These are phyloP conservation scores for Paramecium bursaria DNA, from an alignment of 73 alveolate genomes.

Conservation along the genomic window DNA sequence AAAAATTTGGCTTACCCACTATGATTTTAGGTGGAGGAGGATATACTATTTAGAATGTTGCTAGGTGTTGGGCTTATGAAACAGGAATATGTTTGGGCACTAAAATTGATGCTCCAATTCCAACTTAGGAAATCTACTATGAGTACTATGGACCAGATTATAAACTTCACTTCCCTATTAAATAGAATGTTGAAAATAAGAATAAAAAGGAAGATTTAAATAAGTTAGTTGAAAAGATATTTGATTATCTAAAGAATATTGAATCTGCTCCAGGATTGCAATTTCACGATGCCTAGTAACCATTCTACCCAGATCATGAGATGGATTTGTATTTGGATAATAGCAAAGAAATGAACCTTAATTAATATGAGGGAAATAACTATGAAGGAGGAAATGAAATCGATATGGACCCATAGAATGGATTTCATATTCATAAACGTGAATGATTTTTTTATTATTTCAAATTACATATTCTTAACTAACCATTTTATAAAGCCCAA, in stretches of 20 bases:
- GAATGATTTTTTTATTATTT: too few species aligned
- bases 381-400: conserved; percentile 57
- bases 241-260: conserved; percentile 59
- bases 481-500: too few species aligned
- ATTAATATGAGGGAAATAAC: conserved; percentile 23
- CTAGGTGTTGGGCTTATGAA: conserved; percentile 99
- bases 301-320: conserved; percentile 43
- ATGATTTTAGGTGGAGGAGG: conserved; percentile 99
- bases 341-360: conserved; percentile 10
- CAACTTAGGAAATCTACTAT: conserved; percentile 75
- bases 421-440: conserved; percentile 36
- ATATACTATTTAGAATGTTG: conserved; percentile 95
- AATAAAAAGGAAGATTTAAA: conserved; percentile 64
- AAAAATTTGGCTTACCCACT: conserved; percentile 89
- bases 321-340: conserved; percentile 1
- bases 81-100: conserved; percentile 91
- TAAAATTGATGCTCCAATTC: conserved; percentile 80
- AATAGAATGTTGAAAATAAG: conserved; percentile 66
- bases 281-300: conserved; percentile 48
- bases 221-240: conserved; percentile 47
- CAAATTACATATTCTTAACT: too few species aligned
- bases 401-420: not conserved
- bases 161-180: conserved; percentile 68
- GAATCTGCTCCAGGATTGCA: conserved; percentile 66
- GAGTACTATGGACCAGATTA: conserved; percentile 84